Base-by-base conservation (phyloP, 192 early-diverging fungal species). In the Entophlyctis luteolus region DNA sequence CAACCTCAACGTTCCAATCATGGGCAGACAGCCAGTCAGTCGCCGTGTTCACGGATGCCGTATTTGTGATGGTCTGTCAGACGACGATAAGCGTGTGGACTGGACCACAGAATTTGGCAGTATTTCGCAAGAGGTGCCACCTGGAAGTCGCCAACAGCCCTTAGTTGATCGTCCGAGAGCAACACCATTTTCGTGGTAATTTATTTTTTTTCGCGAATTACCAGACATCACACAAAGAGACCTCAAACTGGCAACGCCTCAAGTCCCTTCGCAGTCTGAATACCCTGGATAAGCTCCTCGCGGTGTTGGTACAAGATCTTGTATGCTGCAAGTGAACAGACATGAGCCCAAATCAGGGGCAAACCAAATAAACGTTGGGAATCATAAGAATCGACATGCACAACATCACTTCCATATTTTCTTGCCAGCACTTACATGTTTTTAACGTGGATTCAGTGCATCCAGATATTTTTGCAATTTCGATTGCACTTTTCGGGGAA, bases 391-490 rank as follows among this genome's bases (percentile, higher is more conserved):
- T 12, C 31, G 20, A 18, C 16, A n/a, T 16, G 5, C 42, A 10
- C 8, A 59, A 59, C 39, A n/a, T 12, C 39, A 12, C 39, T 42
- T 42, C n/a, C n/a, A 8, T 42, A 12, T 42, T 42, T 42, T 42
- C n/a, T 42, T 42, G 10, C n/a, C n/a, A 42, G 36, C 29, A 32
- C 63, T 46, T 57, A 67, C 66, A 67, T 76, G 86, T 92, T 72
- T 92, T 92, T 59, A 98, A 88, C 0, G 96, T 98, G 12, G 90
- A 87, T 70, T 98, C 96, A 20, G 94, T 95, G 48, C 94, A 93
- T 55, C 93, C 92, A 16, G 91, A 89, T 0, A 93, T 87, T 28
- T 87, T 71, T 28, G 92, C 89, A 59, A 98, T 90, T 14, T 92
- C 89, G 29, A 77, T 79, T 3, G 92, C 89, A 2, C 81, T 73